Conservation (phyloP, 2,329 filamentous ascomycete species). For the Metarhizium rileyi region DNA sequence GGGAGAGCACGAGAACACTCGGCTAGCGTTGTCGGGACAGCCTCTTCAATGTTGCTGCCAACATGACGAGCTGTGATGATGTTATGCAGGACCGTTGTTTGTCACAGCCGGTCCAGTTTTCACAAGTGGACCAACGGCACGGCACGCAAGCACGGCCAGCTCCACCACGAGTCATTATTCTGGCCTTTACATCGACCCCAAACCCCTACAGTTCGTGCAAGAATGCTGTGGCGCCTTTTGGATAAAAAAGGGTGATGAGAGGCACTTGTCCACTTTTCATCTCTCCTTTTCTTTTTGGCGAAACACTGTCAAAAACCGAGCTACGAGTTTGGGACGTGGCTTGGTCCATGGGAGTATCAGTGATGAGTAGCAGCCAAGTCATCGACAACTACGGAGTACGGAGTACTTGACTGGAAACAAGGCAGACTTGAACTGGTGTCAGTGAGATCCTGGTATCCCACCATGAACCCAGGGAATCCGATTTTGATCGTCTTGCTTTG, state of each 20-base stretch:
- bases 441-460: too few relatives aligned
- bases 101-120: neutral
- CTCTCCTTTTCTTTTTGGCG: too few relatives aligned
- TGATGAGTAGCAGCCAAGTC: neutral
- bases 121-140: constrained; percentile 1
- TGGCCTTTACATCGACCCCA: neutral
- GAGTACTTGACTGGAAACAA: too few relatives aligned
- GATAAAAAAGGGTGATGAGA: neutral
- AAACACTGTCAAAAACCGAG: neutral
- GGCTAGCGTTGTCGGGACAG: neutral
- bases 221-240: neutral
- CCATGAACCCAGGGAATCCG: too few relatives aligned
- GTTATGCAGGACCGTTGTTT: neutral
- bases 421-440: too few relatives aligned
- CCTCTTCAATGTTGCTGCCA: too few relatives aligned
- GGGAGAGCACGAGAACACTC: neutral
- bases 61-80: neutral
- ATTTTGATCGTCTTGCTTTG: too few relatives aligned
- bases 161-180: neutral
- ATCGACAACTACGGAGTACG: too few relatives aligned
- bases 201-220: neutral
- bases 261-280: neutral
- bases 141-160: constrained; percentile 2
- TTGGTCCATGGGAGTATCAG: neutral
- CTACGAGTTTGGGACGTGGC: neutral